A percentile compares a stretch with the other conserved stretches of the same genome.
Conservation (phyloP, 2,329 filamentous ascomycete species). For the Stachybotrys echinatus region DNA sequence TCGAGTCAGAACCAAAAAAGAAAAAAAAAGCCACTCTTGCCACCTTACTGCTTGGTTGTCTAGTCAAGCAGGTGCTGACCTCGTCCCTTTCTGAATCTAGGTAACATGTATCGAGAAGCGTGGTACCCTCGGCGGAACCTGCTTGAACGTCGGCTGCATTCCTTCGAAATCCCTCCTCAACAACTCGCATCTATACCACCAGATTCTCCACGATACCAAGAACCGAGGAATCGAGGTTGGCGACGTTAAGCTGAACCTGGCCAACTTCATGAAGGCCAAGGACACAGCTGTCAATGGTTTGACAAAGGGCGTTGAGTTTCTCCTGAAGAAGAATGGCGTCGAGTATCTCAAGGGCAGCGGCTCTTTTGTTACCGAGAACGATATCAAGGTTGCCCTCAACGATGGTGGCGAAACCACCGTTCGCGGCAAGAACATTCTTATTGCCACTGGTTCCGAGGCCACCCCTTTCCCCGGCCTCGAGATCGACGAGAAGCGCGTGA, state of each 20-base stretch:
- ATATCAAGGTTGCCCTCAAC: slow-evolving; percentile 81
- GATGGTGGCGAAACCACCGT: slow-evolving; percentile 89
- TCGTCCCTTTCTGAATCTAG: slow-evolving; percentile 35
- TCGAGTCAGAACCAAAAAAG: too few species aligned
- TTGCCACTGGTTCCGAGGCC: slow-evolving; percentile 91
- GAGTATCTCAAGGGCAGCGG: slow-evolving; percentile 95
- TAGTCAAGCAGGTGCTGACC: slow-evolving; percentile 5
- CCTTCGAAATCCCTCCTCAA: slow-evolving; percentile 99
- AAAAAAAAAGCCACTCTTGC: too few species aligned
- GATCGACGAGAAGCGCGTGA: slow-evolving; percentile 95
- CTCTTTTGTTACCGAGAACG: slow-evolving; percentile 82
- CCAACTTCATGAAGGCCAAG: slow-evolving; percentile 98
- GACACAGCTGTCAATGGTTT: slow-evolving; percentile 82
- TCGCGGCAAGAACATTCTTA: slow-evolving; percentile 93
- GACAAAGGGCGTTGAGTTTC: slow-evolving; percentile 96
- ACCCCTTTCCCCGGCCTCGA: slow-evolving; percentile 94
- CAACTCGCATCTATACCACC: slow-evolving; percentile 98
- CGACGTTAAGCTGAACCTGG: slow-evolving; percentile 93
- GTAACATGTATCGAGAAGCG: slow-evolving; percentile 98
- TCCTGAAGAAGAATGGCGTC: slow-evolving; percentile 99
- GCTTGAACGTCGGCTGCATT: slow-evolving; percentile 98
- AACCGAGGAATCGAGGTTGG: slow-evolving; percentile 95
- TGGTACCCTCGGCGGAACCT: slow-evolving; percentile 89
- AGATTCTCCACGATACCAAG: slow-evolving; percentile 95
- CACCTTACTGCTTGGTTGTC: too few species aligned